Evolutionary conservation across 495 filamentous ascomycete genomes (phyloP).

Genomic region (Hypoxylon lienhwacheense): DNA sequence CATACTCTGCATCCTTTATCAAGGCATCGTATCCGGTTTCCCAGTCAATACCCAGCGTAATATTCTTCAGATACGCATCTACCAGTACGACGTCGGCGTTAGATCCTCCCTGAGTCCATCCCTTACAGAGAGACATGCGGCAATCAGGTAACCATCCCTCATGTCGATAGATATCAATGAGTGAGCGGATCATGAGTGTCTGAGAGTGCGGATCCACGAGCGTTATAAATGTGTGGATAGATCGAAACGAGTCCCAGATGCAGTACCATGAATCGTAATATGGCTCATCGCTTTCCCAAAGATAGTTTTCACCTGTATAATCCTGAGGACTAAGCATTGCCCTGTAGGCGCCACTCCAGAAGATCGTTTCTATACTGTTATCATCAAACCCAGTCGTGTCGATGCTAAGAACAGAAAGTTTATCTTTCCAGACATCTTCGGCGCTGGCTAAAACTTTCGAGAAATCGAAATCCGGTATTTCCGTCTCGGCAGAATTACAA

Average conservation of each 20-base stretch:
- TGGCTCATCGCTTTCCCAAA: conserved; percentile 68
- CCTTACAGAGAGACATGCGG: conserved; percentile 64
- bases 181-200: conserved; percentile 62
- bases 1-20: conserved; percentile 67
- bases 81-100: conserved; percentile 70
- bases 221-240: conserved; percentile 66
- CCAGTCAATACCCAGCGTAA: conserved; percentile 64
- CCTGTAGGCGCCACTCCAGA: conserved; percentile 68
- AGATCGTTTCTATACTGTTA: conserved; percentile 54
- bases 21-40: conserved; percentile 65
- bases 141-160: conserved; percentile 68
- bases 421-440: conserved; percentile 59
- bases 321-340: conserved; percentile 70
- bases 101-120: conserved; percentile 70
- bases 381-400: conserved; percentile 50
- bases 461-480: conserved; percentile 64
- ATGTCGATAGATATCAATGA: conserved; percentile 69
- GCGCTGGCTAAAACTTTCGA: conserved; percentile 52
- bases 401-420: conserved; percentile 57
- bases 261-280: conserved; percentile 76
- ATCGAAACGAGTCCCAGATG: conserved; percentile 69
- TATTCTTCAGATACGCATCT: conserved; percentile 67
- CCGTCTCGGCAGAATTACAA: conserved; percentile 61
- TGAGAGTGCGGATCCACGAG: conserved; percentile 65
- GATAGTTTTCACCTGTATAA: conserved; percentile 72